Conservation (phyloP, 2,329 filamentous ascomycete species). For the Xylariaceae sp. region DNA sequence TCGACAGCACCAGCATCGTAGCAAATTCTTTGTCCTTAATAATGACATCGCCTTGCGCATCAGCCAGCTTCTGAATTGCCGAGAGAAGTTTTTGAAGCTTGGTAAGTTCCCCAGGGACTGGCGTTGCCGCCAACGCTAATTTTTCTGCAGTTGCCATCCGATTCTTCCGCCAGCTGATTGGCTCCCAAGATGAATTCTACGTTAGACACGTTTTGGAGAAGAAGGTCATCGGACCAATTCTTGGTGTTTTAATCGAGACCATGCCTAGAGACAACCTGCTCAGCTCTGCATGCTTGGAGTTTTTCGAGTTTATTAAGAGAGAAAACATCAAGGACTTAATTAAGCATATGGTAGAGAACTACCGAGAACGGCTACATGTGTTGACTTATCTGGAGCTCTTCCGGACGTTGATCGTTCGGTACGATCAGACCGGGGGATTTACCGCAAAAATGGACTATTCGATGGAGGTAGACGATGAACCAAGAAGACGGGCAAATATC, state of each 20-base stretch:
- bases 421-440: slow-evolving; percentile 76
- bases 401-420: slow-evolving; percentile 71
- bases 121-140: slow-evolving; percentile 12
- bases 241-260: slow-evolving; percentile 81
- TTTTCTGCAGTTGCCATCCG: slow-evolving; percentile 73
- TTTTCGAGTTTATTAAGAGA: slow-evolving; percentile 88
- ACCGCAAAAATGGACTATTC: slow-evolving; percentile 70
- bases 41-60: slow-evolving; percentile 79
- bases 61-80: slow-evolving; percentile 77
- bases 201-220: slow-evolving; percentile 82
- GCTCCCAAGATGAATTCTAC: slow-evolving; percentile 89
- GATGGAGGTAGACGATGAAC: slow-evolving; percentile 68
- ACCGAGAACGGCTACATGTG: slow-evolving; percentile 73
- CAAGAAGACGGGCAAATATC: slow-evolving; percentile 43
- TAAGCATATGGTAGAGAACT: slow-evolving; percentile 80
- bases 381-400: slow-evolving; percentile 89
- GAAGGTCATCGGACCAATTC: slow-evolving; percentile 78
- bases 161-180: slow-evolving; percentile 86
- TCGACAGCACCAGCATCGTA: slow-evolving; percentile 81
- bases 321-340: slow-evolving; percentile 81
- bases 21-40: slow-evolving; percentile 83
- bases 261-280: slow-evolving; percentile 92
- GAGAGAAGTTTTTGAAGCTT: slow-evolving; percentile 90
- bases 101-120: slow-evolving; percentile 55
- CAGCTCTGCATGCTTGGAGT: slow-evolving; percentile 89